Conservation (phyloP, 2,329 filamentous ascomycete species). For the Stemphylium vesicarium region DNA sequence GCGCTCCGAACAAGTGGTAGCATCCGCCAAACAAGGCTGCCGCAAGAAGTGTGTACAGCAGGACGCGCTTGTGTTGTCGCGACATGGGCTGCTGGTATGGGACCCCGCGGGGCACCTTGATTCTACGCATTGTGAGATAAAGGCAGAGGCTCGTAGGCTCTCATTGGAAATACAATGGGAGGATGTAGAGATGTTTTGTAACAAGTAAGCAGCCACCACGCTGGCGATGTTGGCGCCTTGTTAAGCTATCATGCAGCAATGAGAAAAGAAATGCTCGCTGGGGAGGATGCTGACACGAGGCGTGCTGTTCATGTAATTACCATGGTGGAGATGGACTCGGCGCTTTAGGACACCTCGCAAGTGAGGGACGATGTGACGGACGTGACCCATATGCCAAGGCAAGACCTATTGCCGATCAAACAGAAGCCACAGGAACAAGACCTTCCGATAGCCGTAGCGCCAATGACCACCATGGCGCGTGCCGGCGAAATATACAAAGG, state of each 20-base stretch:
- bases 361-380: conserved; percentile 7
- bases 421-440: conserved; percentile 7
- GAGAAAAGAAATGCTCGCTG: not conserved
- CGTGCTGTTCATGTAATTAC: conserved; percentile 3
- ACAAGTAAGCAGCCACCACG: not conserved
- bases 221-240: not conserved
- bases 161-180: conserved; percentile 11
- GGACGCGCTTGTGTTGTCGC: conserved; percentile 37
- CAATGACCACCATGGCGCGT: not conserved
- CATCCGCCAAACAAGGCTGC: conserved; percentile 33
- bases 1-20: conserved; percentile 37
- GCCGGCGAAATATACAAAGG: conserved; percentile 8
- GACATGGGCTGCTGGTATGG: conserved; percentile 36
- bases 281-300: conserved; percentile 1
- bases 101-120: conserved; percentile 33
- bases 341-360: conserved; percentile 24
- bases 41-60: conserved; percentile 33
- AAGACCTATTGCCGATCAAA: conserved; percentile 14
- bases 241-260: not conserved
- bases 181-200: not conserved
- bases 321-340: conserved; percentile 9
- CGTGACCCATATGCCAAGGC: conserved; percentile 20
- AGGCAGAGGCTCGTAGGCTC: not conserved
- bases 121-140: conserved; percentile 36
- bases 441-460: conserved; percentile 10